These are phyloP conservation scores for Xylaria sp. DNA, from an alignment of 495 filamentous ascomycete species.

Conservation along the genomic window DNA sequence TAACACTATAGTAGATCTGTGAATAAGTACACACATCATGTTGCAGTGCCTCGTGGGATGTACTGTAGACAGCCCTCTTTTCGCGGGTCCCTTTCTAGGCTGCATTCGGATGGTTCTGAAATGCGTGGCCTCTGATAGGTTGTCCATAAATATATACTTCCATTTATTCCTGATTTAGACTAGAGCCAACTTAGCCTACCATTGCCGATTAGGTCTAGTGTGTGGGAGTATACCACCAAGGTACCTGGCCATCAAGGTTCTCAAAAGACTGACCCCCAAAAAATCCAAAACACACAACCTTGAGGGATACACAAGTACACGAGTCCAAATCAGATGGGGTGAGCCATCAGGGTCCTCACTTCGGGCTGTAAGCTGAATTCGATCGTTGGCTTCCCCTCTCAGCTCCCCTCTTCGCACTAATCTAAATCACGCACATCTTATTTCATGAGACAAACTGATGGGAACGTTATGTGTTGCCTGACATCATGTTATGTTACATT, in stretches of 20 bases:
- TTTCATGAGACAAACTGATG: not conserved
- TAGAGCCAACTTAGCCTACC: not conserved
- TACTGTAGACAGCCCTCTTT: not conserved
- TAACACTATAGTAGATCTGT: not conserved
- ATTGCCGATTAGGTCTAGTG: slow-evolving; percentile 4
- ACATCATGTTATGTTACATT: not conserved
- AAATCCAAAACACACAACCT: not conserved
- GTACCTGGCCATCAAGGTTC: slow-evolving; percentile 38
- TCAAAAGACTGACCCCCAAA: slow-evolving; percentile 9
- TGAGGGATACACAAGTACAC: not conserved
- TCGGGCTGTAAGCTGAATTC: not conserved
- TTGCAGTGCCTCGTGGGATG: not conserved
- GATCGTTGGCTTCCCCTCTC: not conserved
- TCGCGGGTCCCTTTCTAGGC: not conserved
- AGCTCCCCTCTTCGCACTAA: not conserved
- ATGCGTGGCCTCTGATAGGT: slow-evolving; percentile 3
- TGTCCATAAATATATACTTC: not conserved
- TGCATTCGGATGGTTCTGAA: not conserved
- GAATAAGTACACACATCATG: not conserved
- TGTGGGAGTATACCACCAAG: not conserved
- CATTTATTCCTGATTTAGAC: not conserved
- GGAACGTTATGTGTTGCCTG: not conserved
- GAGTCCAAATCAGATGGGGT: not conserved
- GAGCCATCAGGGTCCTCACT: slow-evolving; percentile 29
- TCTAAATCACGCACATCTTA: not conserved